These are phyloP conservation scores for Lanmaoa rubissima DNA, from an alignment of 768 basidiomycete genomes.

Conservation along the genomic window DNA sequence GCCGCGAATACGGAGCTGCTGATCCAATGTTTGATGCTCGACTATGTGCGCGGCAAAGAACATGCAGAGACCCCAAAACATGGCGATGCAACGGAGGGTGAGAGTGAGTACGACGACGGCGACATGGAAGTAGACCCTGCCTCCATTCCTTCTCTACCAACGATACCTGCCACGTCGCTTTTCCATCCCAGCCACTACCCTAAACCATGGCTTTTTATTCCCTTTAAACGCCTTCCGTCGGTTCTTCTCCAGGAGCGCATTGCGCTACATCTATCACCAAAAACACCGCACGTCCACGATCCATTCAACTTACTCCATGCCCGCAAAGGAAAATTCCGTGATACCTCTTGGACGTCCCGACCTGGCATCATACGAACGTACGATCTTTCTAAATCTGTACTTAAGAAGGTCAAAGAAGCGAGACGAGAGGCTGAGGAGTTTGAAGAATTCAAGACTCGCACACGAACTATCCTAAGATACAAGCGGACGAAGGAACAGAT, in stretches of 20 bases:
- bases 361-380: constrained; percentile 34
- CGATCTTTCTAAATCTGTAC: constrained; percentile 8
- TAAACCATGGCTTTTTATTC: constrained; percentile 39
- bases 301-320: constrained; percentile 38
- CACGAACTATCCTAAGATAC: constrained; percentile 23
- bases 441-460: constrained; percentile 11
- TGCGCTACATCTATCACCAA: constrained; percentile 36
- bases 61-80: not conserved
- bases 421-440: constrained; percentile 6
- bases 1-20: constrained; percentile 17
- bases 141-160: not conserved
- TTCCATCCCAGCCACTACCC: constrained; percentile 40
- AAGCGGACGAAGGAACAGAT: constrained; percentile 18
- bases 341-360: constrained; percentile 29
- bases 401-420: not conserved
- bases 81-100: not conserved
- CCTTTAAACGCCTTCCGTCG: constrained; percentile 30
- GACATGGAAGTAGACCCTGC: not conserved
- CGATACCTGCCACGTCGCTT: constrained; percentile 16
- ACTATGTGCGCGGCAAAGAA: not conserved
- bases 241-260: constrained; percentile 34
- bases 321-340: not conserved
- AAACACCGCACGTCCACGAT: constrained; percentile 44
- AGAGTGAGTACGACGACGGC: not conserved
- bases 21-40: constrained; percentile 5